Evolutionary conservation across 1,284 basidiomycete genomes (phyloP), one percentile per base, ranked within the genome.

Genomic region (Cyathus pygmaeus): DNA sequence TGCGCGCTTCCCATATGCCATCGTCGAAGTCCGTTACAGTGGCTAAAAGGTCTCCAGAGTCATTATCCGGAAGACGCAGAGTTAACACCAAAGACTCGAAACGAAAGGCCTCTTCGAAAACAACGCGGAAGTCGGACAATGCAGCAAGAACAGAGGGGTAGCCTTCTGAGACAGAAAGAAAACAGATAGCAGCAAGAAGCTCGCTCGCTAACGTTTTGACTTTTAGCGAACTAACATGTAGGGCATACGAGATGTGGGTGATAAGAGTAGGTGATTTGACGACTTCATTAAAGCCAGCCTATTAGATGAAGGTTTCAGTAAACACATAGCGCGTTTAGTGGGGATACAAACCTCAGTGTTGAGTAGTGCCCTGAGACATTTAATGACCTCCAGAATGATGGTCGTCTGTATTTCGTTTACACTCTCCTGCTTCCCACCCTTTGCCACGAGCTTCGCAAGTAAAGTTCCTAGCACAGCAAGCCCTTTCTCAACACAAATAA

Each of bases 131-230:
- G 68, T 96, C 94, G 0, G 93, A 93, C 59, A 96, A 76, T 0
- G 94, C 93, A 0, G 89, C 83, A 6, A 95, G 81, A 10, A 96
- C 92, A 3, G 88, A 82, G 58, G 84, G 87, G 68, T 94, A 89
- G 0, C 94, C 95, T 46, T 92, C 88, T 2, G 82, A 81, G 4
- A 87, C 78, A 1, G 92, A 91, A 17, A 96, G 80, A 13, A 94
- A 84, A 69, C 93, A 94, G 51, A 96, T 87, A 0, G 91, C 95
- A 1, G 94, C 93, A 5, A 97, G 85, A 23, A 96, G 83, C 68
- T 96, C 94, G 2, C 91, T 89, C 0, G 87, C 83, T 21, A 94
- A 82, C 1, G 88, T 86, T 57, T 92, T 87, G 17, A 94, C 80
- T 74, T 94, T 95, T 62, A 86, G 81, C 5, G 91, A 89, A 0